Evolutionary conservation across 768 basidiomycete species (phyloP).

Genomic region (Tephrocybe sp.): DNA sequence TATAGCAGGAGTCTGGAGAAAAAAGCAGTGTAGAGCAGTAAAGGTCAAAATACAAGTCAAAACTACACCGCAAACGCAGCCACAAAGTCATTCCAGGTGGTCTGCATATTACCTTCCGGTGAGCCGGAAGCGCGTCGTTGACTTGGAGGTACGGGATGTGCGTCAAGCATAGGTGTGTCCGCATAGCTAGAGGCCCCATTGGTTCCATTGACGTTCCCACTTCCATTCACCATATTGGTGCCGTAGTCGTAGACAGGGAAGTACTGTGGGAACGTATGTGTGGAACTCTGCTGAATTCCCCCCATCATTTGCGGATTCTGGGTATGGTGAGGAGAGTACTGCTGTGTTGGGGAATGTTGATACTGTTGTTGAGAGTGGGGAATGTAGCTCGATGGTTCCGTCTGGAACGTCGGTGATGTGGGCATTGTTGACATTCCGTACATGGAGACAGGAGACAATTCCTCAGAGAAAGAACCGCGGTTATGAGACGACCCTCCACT

Average conservation of each 20-base stretch:
- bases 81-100: slow-evolving; percentile 68
- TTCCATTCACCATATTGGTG: slow-evolving; percentile 29
- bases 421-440: slow-evolving; percentile 44
- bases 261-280: slow-evolving; percentile 57
- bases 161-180: slow-evolving; percentile 37
- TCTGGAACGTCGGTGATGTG: slow-evolving; percentile 32
- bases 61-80: slow-evolving; percentile 38
- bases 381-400: slow-evolving; percentile 33
- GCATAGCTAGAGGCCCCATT: slow-evolving; percentile 17
- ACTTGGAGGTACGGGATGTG: slow-evolving; percentile 35
- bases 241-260: slow-evolving; percentile 79
- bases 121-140: slow-evolving; percentile 50
- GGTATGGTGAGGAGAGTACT: slow-evolving; percentile 10
- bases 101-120: slow-evolving; percentile 61
- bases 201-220: slow-evolving; percentile 13
- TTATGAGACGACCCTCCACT: slow-evolving; percentile 9
- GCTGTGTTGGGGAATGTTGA: slow-evolving; percentile 14
- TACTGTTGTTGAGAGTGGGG: slow-evolving; percentile 27
- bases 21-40: no score
- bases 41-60: neutral
- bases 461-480: slow-evolving; percentile 19
- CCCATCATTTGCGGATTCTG: slow-evolving; percentile 22
- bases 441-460: slow-evolving; percentile 44
- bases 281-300: slow-evolving; percentile 12
- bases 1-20: no score